Evolutionary conservation across 1,139 yeast species (phyloP).

Genomic region (Scheffersomyces lignicola): DNA sequence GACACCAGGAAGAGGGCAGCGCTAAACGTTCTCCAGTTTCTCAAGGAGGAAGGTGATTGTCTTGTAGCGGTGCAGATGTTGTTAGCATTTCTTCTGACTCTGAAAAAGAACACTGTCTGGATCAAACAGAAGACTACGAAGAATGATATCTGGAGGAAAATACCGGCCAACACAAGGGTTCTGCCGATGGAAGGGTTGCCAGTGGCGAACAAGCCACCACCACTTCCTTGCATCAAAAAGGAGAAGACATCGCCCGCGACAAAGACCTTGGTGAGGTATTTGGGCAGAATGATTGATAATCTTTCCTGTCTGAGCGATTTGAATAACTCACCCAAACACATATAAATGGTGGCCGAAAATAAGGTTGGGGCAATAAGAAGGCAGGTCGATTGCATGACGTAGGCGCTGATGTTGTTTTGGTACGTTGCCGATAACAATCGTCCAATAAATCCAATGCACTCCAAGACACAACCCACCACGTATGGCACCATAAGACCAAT

Average conservation of each 20-base stretch:
- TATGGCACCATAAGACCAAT: slow-evolving; percentile 17
- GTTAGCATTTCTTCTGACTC: slow-evolving; percentile 8
- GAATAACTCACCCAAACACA: slow-evolving; percentile 40
- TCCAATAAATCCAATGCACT: slow-evolving; percentile 34
- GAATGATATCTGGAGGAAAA: slow-evolving; percentile 33
- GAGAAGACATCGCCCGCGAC: slow-evolving; percentile 45
- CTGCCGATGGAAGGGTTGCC: slow-evolving; percentile 18
- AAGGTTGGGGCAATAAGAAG: slow-evolving; percentile 44
- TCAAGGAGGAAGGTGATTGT: slow-evolving; percentile 6
- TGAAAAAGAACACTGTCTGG: slow-evolving; percentile 8
- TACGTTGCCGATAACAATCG: slow-evolving; percentile 23
- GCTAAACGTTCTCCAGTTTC: slow-evolving; percentile 14
- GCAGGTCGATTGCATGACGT: slow-evolving; percentile 30
- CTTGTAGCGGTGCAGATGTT: slow-evolving; percentile 3
- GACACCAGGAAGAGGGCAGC: slow-evolving; percentile 23
- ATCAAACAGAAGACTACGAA: slow-evolving; percentile 29
- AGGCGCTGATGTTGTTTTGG: slow-evolving; percentile 21
- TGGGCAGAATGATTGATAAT: slow-evolving; percentile 27
- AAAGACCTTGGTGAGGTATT: slow-evolving; percentile 37
- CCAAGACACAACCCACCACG: slow-evolving; percentile 24
- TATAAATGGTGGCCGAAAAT: slow-evolving; percentile 45
- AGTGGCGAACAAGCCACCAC: slow-evolving; percentile 40
- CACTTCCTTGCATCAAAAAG: slow-evolving; percentile 41
- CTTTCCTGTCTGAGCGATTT: slow-evolving; percentile 23
- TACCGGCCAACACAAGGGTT: slow-evolving; percentile 26